These are phyloP conservation scores for Scedosporium apiospermum DNA, from an alignment of 2,329 filamentous ascomycete genomes.

Conservation along the genomic window DNA sequence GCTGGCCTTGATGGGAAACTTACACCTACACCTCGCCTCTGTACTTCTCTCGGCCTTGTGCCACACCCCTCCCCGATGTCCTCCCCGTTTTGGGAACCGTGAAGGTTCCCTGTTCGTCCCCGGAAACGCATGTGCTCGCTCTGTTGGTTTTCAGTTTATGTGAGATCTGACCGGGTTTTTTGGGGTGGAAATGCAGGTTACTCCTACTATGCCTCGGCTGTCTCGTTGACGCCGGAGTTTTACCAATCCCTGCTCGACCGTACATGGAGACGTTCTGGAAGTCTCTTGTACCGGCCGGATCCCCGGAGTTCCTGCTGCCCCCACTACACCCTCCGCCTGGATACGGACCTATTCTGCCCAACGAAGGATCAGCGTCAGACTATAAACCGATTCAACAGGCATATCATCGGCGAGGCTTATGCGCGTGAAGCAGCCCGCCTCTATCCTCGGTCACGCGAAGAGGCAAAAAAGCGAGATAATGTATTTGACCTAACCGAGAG, in stretches of 20 bases:
- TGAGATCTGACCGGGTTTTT: neutral
- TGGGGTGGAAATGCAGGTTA: constrained; percentile 40
- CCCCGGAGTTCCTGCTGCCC: constrained; percentile 78
- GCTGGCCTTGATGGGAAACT: neutral
- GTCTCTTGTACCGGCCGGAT: constrained; percentile 68
- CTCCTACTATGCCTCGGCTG: constrained; percentile 60
- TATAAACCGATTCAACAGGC: constrained; percentile 66
- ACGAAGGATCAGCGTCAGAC: constrained; percentile 65
- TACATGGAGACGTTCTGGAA: constrained; percentile 67
- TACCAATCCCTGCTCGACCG: constrained; percentile 67
- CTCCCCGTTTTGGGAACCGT: neutral
- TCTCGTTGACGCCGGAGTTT: constrained; percentile 50
- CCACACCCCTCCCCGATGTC: neutral
- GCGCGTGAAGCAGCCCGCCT: constrained; percentile 51
- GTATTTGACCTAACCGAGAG: constrained; percentile 58
- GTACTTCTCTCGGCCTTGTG: neutral
- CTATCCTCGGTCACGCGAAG: constrained; percentile 59
- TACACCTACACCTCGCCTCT: constrained; percentile 1
- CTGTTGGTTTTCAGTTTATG: neutral
- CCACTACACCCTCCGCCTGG: constrained; percentile 75
- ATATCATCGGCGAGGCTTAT: constrained; percentile 61
- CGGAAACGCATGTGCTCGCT: neutral
- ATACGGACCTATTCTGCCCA: constrained; percentile 54
- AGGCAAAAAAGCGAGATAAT: constrained; percentile 51
- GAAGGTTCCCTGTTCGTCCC: neutral